phyloP scores from a whole-genome alignment of 129 eudicot genomes.

The Ambrosia trifida region DNA sequence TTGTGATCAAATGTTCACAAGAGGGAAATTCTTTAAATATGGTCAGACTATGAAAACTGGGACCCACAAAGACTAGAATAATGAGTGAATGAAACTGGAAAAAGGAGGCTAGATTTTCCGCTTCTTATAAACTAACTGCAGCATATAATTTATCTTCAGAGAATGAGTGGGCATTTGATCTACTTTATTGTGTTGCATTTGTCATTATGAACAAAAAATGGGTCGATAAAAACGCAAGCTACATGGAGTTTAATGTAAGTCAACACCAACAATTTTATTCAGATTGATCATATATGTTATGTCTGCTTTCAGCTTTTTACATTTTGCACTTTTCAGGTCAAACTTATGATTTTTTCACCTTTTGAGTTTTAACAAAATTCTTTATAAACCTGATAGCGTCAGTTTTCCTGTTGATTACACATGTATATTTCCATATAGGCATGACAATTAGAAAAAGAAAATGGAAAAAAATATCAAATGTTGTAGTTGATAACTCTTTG shows the following conservation, averaged over 20 bases:
- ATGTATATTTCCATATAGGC: slow-evolving; percentile 2
- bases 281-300: slow-evolving; percentile 8
- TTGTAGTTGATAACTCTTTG: not conserved
- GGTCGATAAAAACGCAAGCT: slow-evolving; percentile 76
- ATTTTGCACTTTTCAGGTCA: not conserved
- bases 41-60: not conserved
- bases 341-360: not conserved
- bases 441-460: slow-evolving; percentile 7
- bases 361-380: not conserved
- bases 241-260: slow-evolving; percentile 95
- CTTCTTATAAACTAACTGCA: slow-evolving; percentile 3
- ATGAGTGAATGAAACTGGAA: not conserved
- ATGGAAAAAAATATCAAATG: not conserved
- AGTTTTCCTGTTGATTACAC: not conserved
- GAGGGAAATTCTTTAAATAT: not conserved
- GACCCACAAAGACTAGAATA: not conserved
- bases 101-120: not conserved
- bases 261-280: slow-evolving; percentile 10
- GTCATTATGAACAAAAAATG: slow-evolving; percentile 81
- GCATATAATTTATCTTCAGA: slow-evolving; percentile 55
- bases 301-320: not conserved
- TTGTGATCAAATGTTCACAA: not conserved
- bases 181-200: slow-evolving; percentile 88
- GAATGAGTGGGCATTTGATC: slow-evolving; percentile 87
- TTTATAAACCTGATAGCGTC: not conserved